A percentile compares a stretch with the other conserved stretches of the same genome.
phyloP scores from a whole-genome alignment of 2,329 filamentous ascomycete genomes.

The Fusarium chaquense region DNA sequence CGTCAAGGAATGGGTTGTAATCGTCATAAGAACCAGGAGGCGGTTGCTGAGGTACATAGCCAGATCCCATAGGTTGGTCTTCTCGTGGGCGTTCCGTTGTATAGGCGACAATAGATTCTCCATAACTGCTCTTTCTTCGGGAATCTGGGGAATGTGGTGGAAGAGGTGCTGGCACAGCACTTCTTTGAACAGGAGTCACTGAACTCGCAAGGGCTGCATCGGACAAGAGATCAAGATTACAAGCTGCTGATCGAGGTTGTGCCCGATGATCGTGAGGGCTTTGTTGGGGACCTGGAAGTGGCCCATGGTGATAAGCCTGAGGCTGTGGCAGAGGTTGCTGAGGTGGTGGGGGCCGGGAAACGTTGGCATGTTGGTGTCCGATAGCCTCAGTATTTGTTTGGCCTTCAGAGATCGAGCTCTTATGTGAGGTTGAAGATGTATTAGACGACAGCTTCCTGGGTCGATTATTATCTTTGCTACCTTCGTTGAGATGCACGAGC shows the following conservation, averaged over 20 bases:
- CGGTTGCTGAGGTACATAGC: slow-evolving; percentile 49
- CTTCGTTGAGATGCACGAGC: slow-evolving; percentile 72
- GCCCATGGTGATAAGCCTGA: slow-evolving; percentile 56
- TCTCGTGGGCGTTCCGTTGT: slow-evolving; percentile 61
- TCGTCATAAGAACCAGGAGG: slow-evolving; percentile 61
- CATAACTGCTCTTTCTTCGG: slow-evolving; percentile 62
- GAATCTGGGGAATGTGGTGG: slow-evolving; percentile 56
- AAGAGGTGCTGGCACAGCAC: slow-evolving; percentile 60
- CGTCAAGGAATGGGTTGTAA: slow-evolving; percentile 71
- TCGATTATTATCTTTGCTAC: slow-evolving; percentile 65
- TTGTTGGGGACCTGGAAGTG: slow-evolving; percentile 52
- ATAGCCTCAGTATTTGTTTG: slow-evolving; percentile 62
- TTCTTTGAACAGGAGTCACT: slow-evolving; percentile 64
- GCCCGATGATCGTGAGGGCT: slow-evolving; percentile 62
- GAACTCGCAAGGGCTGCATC: slow-evolving; percentile 71
- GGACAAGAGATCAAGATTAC: slow-evolving; percentile 69
- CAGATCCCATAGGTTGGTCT: slow-evolving; percentile 58
- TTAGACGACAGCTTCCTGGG: slow-evolving; percentile 65
- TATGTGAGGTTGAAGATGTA: slow-evolving; percentile 56
- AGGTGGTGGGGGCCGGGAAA: slow-evolving; percentile 46
- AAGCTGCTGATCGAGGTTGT: slow-evolving; percentile 60
- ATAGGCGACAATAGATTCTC: slow-evolving; percentile 61
- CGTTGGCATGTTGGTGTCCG: slow-evolving; percentile 54
- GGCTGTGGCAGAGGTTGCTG: slow-evolving; percentile 45
- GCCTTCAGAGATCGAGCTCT: slow-evolving; percentile 61